phyloP scores from a whole-genome alignment of 257 asterid genomes.

The Nicotiana otophora region DNA sequence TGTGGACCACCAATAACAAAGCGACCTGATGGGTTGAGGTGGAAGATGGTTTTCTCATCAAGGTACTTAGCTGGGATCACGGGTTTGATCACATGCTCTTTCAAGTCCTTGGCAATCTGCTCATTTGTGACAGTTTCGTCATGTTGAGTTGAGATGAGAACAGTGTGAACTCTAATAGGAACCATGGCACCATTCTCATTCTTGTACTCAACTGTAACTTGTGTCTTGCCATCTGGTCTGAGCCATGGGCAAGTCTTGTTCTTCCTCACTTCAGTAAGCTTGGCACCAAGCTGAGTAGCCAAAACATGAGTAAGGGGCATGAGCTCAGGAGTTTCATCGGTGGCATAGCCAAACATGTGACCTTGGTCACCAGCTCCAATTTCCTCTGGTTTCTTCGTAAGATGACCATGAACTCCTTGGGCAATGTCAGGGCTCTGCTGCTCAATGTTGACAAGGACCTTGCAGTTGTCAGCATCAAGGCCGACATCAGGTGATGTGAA shows the following conservation, averaged over 20 bases:
- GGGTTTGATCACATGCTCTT: constrained; percentile 70
- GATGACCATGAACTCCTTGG: constrained; percentile 86
- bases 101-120: constrained; percentile 56
- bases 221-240: constrained; percentile 82
- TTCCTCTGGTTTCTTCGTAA: constrained; percentile 79
- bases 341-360: constrained; percentile 82
- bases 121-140: constrained; percentile 81
- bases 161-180: constrained; percentile 68
- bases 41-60: constrained; percentile 75
- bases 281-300: constrained; percentile 82
- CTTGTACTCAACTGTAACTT: constrained; percentile 70
- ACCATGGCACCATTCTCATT: constrained; percentile 72
- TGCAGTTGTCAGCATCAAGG: constrained; percentile 76
- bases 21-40: constrained; percentile 75
- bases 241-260: constrained; percentile 73
- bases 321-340: constrained; percentile 78
- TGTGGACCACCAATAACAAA: constrained; percentile 83
- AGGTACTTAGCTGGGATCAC: constrained; percentile 70
- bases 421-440: constrained; percentile 91
- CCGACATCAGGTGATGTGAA: constrained; percentile 72
- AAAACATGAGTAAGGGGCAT: constrained; percentile 91
- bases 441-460: constrained; percentile 77
- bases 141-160: constrained; percentile 79
- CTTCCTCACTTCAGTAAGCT: constrained; percentile 78
- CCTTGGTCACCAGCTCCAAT: constrained; percentile 88